Conservation (phyloP, 495 filamentous ascomycete genomes). For the Beverwykella pulmonaria region DNA sequence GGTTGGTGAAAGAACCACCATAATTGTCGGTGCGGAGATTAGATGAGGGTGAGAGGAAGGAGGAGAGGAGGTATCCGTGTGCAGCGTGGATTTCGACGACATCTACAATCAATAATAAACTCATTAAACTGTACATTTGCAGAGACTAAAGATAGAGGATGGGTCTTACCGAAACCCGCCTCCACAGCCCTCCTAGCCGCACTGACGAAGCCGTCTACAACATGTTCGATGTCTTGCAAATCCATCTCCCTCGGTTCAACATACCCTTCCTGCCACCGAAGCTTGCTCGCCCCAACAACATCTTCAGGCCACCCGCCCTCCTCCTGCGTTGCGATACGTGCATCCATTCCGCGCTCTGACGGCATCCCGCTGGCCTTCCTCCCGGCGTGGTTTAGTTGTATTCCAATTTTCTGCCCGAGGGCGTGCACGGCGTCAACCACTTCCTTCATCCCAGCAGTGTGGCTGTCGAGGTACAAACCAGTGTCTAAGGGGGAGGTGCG, state of each 20-base stretch:
- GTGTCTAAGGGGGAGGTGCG: conserved; percentile 71
- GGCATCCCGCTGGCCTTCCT: conserved; percentile 59
- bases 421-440: conserved; percentile 70
- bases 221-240: conserved; percentile 56
- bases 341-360: conserved; percentile 32
- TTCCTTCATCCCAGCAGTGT: conserved; percentile 62
- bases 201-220: conserved; percentile 59
- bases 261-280: conserved; percentile 51
- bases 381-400: conserved; percentile 76
- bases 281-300: conserved; percentile 53
- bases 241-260: conserved; percentile 59
- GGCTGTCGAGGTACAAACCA: conserved; percentile 73
- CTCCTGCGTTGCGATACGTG: conserved; percentile 50
- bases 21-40: conserved; percentile 50
- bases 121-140: neutral
- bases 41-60: conserved; percentile 44
- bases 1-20: conserved; percentile 49
- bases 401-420: conserved; percentile 62
- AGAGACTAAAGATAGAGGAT: neutral
- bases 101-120: conserved; percentile 49
- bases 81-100: conserved; percentile 60
- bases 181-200: conserved; percentile 57
- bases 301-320: conserved; percentile 65
- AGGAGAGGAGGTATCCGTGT: conserved; percentile 48
- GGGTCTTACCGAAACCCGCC: conserved; percentile 45